Evolutionary conservation across 2,329 filamentous ascomycete species (phyloP).

Genomic region (Neofusicoccum kwambonambiense): DNA sequence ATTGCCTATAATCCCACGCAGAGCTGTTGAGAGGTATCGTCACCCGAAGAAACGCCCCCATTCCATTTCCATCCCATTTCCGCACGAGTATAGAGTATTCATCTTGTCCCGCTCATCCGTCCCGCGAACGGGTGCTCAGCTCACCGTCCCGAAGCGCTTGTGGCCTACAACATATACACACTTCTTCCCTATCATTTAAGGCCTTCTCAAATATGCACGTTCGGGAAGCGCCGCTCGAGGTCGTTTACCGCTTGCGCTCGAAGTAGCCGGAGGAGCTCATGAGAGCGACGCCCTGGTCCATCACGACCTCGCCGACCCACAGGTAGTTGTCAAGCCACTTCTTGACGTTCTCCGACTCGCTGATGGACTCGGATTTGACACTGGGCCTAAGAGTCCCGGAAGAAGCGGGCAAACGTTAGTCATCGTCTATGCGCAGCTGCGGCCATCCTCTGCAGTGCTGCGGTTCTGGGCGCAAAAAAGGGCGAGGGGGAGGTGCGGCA

Average conservation of each 20-base stretch:
- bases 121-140: background rate
- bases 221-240: background rate
- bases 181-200: background rate
- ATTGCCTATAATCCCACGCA: conserved; percentile 5
- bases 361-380: conserved; percentile 81
- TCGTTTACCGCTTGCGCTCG: conserved; percentile 71
- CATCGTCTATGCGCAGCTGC: conserved; percentile 3
- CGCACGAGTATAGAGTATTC: background rate
- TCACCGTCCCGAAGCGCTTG: background rate
- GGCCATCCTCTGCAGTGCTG: background rate
- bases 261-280: conserved; percentile 88
- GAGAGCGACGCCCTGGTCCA: conserved; percentile 94
- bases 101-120: background rate
- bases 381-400: conserved; percentile 60
- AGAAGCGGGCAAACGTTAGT: conserved; percentile 48
- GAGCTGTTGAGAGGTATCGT: conserved; percentile 12
- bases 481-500: conserved; percentile 13
- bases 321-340: conserved; percentile 93
- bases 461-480: background rate
- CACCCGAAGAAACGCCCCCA: conserved; percentile 7
- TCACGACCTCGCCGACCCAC: conserved; percentile 92
- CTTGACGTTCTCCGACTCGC: conserved; percentile 78
- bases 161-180: background rate
- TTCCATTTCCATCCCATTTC: background rate
- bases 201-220: background rate